These are phyloP conservation scores for Suillus subluteus DNA, from an alignment of 768 basidiomycete species.

Conservation along the genomic window DNA sequence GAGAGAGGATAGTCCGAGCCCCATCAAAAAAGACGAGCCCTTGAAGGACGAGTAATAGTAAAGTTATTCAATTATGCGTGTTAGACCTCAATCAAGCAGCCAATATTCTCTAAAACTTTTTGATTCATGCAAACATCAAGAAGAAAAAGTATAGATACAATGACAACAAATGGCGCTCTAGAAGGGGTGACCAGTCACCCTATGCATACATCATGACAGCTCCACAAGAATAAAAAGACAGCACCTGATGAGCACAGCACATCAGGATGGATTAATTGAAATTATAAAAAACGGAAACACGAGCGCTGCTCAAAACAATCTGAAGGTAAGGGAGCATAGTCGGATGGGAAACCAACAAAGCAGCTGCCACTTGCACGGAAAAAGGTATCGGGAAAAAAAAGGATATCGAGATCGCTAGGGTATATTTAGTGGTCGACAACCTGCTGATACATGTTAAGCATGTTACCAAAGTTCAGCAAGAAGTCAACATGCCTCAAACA, in stretches of 20 bases:
- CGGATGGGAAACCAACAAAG: conserved; percentile 1
- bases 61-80: neutral
- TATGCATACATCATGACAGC: neutral
- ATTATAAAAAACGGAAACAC: conserved; percentile 10
- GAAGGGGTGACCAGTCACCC: conserved; percentile 9
- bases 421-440: conserved; percentile 7
- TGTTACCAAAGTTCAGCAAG: neutral
- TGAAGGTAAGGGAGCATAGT: conserved; percentile 14
- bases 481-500: conserved; percentile 16
- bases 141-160: conserved; percentile 19
- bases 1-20: neutral
- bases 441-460: conserved; percentile 8
- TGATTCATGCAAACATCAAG: conserved; percentile 10
- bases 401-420: conserved; percentile 1
- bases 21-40: neutral
- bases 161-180: neutral
- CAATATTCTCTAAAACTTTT: conserved; percentile 1
- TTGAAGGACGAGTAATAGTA: neutral
- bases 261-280: conserved; percentile 12
- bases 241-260: conserved; percentile 24
- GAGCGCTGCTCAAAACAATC: conserved; percentile 20
- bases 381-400: conserved; percentile 4
- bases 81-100: neutral
- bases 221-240: conserved; percentile 3
- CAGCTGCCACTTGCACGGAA: neutral